A percentile compares a stretch with the other conserved stretches of the same genome.
These are phyloP conservation scores for Cryptococcus sp. DNA, from an alignment of 1,284 basidiomycete genomes.

Conservation along the genomic window DNA sequence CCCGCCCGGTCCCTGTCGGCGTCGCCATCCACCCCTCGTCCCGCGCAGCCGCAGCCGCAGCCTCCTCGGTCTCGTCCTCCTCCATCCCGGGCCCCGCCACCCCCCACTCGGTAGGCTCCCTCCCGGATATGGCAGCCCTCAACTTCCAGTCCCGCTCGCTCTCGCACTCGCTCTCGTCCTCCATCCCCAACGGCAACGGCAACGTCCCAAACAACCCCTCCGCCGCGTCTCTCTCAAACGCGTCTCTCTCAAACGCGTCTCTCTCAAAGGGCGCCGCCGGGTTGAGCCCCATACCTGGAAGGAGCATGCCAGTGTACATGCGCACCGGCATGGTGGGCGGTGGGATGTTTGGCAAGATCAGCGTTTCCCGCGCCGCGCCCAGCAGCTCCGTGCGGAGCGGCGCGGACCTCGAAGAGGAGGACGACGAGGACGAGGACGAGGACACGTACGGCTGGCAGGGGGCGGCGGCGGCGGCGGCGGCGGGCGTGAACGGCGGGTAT, in stretches of 20 bases:
- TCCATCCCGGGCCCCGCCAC: conserved; percentile 28
- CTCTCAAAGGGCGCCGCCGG: neutral
- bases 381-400: conserved; percentile 35
- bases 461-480: neutral
- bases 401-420: conserved; percentile 30
- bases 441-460: neutral
- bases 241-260: neutral
- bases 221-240: no score
- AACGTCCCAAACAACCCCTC: conserved; percentile 4
- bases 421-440: conserved; percentile 36
- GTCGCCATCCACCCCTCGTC: conserved; percentile 9
- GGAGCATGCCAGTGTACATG: conserved; percentile 17
- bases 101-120: conserved; percentile 32
- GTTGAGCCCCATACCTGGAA: conserved; percentile 26
- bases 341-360: conserved; percentile 42
- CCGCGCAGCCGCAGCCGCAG: conserved; percentile 1
- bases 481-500: neutral
- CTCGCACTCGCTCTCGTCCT: neutral
- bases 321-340: conserved; percentile 40
- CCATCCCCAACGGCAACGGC: neutral
- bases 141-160: conserved; percentile 29
- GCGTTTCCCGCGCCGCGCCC: conserved; percentile 24
- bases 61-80: conserved; percentile 14
- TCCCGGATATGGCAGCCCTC: conserved; percentile 42
- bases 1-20: conserved; percentile 15